phyloP scores from a whole-genome alignment of 805 yeast species.

The Candida rishiriensis region DNA sequence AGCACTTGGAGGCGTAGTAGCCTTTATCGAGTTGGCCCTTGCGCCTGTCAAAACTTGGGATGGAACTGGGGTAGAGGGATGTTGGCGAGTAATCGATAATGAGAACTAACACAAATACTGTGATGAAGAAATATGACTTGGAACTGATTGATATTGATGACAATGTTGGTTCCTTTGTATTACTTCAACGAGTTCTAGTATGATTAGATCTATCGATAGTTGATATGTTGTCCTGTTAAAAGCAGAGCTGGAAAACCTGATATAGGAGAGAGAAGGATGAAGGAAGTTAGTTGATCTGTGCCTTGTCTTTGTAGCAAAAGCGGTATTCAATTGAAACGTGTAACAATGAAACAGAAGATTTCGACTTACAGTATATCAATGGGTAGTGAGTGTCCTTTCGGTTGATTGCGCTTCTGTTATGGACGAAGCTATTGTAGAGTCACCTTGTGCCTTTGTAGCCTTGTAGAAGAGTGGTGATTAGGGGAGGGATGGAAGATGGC shows the following conservation, averaged over 20 bases:
- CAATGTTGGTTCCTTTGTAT: neutral
- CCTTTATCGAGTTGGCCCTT: slow-evolving; percentile 22
- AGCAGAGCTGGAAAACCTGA: neutral
- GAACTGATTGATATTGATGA: neutral
- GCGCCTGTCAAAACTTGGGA: slow-evolving; percentile 20
- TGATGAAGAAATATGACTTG: neutral
- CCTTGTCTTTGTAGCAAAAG: no score
- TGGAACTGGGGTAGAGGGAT: slow-evolving; percentile 14
- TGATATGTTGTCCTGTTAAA: no score
- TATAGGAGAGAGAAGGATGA: neutral
- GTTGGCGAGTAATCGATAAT: neutral
- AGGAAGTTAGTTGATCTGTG: no score
- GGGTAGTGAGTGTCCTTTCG: no score
- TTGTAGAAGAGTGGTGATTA: no score
- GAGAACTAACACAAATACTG: neutral
- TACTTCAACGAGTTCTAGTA: neutral
- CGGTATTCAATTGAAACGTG: no score
- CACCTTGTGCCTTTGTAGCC: no score
- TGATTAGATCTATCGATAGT: neutral
- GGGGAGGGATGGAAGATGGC: no score
- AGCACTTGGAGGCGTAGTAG: slow-evolving; percentile 18
- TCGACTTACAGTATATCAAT: no score
- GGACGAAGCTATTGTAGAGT: no score
- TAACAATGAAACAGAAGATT: no score
- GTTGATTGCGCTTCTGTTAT: no score